Conservation (phyloP, 495 filamentous ascomycete species). For the Podospora bellae-mahoneyi region DNA sequence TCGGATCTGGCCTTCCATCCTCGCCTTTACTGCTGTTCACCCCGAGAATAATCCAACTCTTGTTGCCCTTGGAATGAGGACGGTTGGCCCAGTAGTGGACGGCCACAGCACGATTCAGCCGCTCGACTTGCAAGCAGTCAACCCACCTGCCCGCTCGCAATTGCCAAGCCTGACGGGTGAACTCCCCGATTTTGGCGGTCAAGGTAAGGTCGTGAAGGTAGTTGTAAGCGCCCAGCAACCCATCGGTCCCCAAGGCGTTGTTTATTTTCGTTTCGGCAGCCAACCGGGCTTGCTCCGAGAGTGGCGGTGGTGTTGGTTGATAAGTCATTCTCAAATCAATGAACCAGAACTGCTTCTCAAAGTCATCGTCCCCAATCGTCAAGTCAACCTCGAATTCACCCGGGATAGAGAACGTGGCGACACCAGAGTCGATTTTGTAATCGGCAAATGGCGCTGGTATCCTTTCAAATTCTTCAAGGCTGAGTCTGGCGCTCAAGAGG, state of each 20-base stretch:
- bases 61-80: conserved; percentile 51
- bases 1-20: conserved; percentile 33
- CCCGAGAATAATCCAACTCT: conserved; percentile 90
- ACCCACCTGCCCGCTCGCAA: conserved; percentile 70
- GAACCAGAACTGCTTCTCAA: conserved; percentile 79
- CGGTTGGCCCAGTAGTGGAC: conserved; percentile 85
- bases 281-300: conserved; percentile 57
- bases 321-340: conserved; percentile 88
- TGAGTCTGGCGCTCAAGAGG: conserved; percentile 72
- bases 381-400: conserved; percentile 92
- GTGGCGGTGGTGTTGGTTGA: conserved; percentile 57
- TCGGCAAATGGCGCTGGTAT: conserved; percentile 69
- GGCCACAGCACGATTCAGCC: conserved; percentile 71
- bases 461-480: conserved; percentile 71
- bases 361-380: conserved; percentile 77
- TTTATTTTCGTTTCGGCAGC: conserved; percentile 71
- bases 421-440: conserved; percentile 71
- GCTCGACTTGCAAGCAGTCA: conserved; percentile 67
- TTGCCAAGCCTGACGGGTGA: conserved; percentile 78
- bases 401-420: conserved; percentile 78
- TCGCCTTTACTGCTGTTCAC: conserved; percentile 59
- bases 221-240: conserved; percentile 73
- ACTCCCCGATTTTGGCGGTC: conserved; percentile 79
- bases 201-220: conserved; percentile 80
- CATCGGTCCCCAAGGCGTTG: conserved; percentile 56